Evolutionary conservation across 306 rosid species (phyloP), one percentile per base, ranked within the genome.

Genomic region (Sicyos baderoa): DNA sequence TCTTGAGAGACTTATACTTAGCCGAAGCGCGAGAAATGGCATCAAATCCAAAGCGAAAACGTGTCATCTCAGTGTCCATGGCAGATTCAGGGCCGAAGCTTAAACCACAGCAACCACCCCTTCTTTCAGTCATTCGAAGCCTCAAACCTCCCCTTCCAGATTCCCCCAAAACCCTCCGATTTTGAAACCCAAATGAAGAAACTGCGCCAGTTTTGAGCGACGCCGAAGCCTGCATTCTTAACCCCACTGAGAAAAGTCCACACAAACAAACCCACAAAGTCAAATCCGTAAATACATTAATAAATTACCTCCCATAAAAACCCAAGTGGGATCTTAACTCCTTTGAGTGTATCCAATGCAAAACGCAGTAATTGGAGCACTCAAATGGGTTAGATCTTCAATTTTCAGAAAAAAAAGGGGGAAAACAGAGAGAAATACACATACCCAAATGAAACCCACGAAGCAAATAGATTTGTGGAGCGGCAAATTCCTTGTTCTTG

Each of bases 201-300:
- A 22, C 76, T n/a, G 69, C 9, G 45, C 61, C 69, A 58, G 87
- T 92, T 70, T 77, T 78, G 54, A 85, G 72, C 9, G 72, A 80
- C 40, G 86, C 68, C 76, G 94, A 82, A 48, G 91, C 66, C 66
- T 88, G 96, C 98, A 89, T 93, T 68, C 45, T 89, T 60, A 60
- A 2, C 22, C 57, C 57, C n/a, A 6, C 54, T 40, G 47, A 72
- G 56, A 32, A 49, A 65, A 62, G 51, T 52, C 78, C 73, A 70
- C 19, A 69, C 15, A 17, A 61, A 69, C 15, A 17, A 61, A 35
- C 64, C 54, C 54, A 63, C 3, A 61, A 80, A 78, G 82, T 83
- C 76, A 81, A 83, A 77, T 37, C 47, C 45, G 22, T 45, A 69
- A 49, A 45, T 17, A 71, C 40, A 71, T 17, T 21, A 32, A 71